These are phyloP conservation scores for Wickerhamiella allomyrinae DNA, from an alignment of 805 yeast species.

Conservation along the genomic window DNA sequence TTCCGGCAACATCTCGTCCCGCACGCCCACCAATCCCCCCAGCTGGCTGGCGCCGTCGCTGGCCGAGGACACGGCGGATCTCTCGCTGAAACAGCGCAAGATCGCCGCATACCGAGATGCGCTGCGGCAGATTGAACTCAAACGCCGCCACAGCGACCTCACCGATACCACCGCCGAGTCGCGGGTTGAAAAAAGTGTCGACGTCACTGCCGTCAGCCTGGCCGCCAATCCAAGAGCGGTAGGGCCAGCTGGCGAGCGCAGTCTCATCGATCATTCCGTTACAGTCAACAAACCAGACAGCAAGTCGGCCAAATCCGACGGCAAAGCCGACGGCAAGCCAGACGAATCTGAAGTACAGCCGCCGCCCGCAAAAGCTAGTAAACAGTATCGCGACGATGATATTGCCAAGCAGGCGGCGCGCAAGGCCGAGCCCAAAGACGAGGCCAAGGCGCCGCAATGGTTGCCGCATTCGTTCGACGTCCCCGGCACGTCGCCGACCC, in stretches of 20 bases:
- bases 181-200: not conserved
- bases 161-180: not conserved
- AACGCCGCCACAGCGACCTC: not conserved
- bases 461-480: not conserved
- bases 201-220: not conserved
- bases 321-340: no score
- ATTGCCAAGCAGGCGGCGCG: not conserved
- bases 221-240: not conserved
- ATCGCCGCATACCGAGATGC: conserved; percentile 7
- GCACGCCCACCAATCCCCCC: not conserved
- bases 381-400: not conserved
- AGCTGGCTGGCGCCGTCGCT: not conserved
- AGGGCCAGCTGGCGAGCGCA: no score
- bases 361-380: not conserved
- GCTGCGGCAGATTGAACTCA: not conserved
- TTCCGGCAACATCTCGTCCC: no score
- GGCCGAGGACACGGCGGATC: not conserved
- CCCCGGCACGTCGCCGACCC: no score
- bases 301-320: no score
- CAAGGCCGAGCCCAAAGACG: no score
- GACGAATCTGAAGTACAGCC: not conserved
- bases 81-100: not conserved
- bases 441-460: no score
- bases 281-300: no score
- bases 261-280: no score